Percentiles rank a stretch among this genome's conserved stretches.
Conservation (phyloP, 768 basidiomycete genomes). For the Russula lepida region DNA sequence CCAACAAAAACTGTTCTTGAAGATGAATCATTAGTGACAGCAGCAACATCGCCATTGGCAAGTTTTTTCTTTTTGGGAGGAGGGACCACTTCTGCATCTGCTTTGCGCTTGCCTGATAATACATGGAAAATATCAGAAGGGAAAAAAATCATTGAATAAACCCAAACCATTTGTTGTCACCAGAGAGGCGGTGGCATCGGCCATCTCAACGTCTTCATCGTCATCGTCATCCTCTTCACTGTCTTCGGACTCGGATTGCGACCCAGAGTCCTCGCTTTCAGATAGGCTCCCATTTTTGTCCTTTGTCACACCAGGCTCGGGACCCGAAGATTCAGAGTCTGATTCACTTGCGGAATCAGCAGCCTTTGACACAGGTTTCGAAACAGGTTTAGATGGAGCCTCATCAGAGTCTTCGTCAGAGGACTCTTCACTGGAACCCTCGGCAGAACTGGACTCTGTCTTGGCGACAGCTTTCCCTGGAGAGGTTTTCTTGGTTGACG, state of each 20-base stretch:
- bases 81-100: constrained; percentile 48
- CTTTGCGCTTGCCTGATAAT: constrained; percentile 69
- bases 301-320: constrained; percentile 26
- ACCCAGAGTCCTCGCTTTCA: constrained; percentile 23
- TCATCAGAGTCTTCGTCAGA: constrained; percentile 5
- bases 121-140: not conserved
- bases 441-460: constrained; percentile 7
- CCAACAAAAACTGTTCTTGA: constrained; percentile 81
- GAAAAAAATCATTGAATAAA: constrained; percentile 2
- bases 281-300: constrained; percentile 24
- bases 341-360: constrained; percentile 22
- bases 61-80: constrained; percentile 80
- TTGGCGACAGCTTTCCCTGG: not conserved
- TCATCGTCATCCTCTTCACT: constrained; percentile 38
- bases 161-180: constrained; percentile 19
- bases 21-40: constrained; percentile 34
- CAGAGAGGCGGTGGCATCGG: constrained; percentile 32
- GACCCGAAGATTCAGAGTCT: constrained; percentile 24
- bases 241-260: constrained; percentile 22
- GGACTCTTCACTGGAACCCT: constrained; percentile 15
- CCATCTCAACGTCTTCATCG: constrained; percentile 59
- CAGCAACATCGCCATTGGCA: constrained; percentile 46
- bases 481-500: not conserved
- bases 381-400: constrained; percentile 18
- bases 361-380: constrained; percentile 21